Percentiles rank a stretch among this genome's conserved stretches.
Conservation (phyloP, 352 stramenopile genomes). For the Thalassiosira hispida region DNA sequence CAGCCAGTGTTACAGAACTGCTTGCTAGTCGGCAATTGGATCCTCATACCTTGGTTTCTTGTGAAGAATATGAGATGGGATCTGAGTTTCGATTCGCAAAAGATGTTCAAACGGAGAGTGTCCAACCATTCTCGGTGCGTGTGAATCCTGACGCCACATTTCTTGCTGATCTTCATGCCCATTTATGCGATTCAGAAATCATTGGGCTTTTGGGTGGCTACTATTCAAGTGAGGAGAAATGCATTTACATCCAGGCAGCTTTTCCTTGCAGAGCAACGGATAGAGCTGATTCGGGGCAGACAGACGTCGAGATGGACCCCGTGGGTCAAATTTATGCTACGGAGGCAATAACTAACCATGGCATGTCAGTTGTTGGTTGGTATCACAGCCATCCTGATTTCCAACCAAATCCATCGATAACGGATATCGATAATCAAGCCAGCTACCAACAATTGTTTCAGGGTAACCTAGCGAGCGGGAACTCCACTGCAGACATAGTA, state of each 20-base stretch:
- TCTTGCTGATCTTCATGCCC: slow-evolving; percentile 91
- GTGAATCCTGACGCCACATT: slow-evolving; percentile 91
- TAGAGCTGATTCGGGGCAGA: slow-evolving; percentile 90
- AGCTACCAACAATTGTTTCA: slow-evolving; percentile 92
- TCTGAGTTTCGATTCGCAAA: slow-evolving; percentile 49
- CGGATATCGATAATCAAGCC: slow-evolving; percentile 93
- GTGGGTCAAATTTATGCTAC: slow-evolving; percentile 90
- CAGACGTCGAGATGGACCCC: slow-evolving; percentile 95
- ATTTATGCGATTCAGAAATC: slow-evolving; percentile 92
- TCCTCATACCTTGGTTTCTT: slow-evolving; percentile 58
- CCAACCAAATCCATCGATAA: slow-evolving; percentile 90
- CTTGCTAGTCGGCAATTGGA: slow-evolving; percentile 40
- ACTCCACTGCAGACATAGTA: slow-evolving; percentile 65
- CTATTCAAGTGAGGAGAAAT: slow-evolving; percentile 88
- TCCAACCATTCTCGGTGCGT: slow-evolving; percentile 88
- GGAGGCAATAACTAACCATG: slow-evolving; percentile 89
- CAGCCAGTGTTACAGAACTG: slow-evolving; percentile 31
- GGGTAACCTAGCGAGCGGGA: slow-evolving; percentile 41
- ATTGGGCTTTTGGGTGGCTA: slow-evolving; percentile 93
- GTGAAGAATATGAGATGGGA: slow-evolving; percentile 47
- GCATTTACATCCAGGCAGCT: slow-evolving; percentile 91
- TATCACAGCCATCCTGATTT: slow-evolving; percentile 95
- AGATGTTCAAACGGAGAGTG: slow-evolving; percentile 22
- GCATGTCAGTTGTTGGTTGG: slow-evolving; percentile 92
- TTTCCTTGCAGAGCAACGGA: slow-evolving; percentile 91